Conservation (phyloP, 352 stramenopile species). For the Globisporangium cylindrosporum region DNA sequence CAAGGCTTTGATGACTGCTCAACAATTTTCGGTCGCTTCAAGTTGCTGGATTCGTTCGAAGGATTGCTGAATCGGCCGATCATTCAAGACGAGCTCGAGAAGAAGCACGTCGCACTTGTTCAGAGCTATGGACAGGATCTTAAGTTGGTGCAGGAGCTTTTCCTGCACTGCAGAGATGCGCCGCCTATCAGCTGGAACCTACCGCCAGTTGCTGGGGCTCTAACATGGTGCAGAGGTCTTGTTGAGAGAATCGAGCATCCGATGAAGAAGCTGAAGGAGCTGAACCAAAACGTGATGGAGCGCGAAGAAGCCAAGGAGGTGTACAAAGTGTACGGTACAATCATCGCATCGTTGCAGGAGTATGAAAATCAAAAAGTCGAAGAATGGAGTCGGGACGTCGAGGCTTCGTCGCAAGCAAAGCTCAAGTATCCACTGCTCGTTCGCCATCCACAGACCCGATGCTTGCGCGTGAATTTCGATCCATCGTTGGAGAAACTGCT, state of each 20-base stretch:
- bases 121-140: slow-evolving; percentile 96
- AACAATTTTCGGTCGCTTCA: slow-evolving; percentile 97
- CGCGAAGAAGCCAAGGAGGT: slow-evolving; percentile 98
- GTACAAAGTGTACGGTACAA: slow-evolving; percentile 95
- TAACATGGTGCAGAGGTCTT: slow-evolving; percentile 96
- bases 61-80: slow-evolving; percentile 93
- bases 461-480: slow-evolving; percentile 97
- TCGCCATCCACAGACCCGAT: slow-evolving; percentile 86
- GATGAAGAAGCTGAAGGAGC: slow-evolving; percentile 95
- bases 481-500: slow-evolving; percentile 95
- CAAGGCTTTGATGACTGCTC: slow-evolving; percentile 97
- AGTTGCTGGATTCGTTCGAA: slow-evolving; percentile 97
- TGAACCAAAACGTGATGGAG: slow-evolving; percentile 97
- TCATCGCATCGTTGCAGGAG: slow-evolving; percentile 95
- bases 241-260: slow-evolving; percentile 96
- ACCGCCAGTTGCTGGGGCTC: slow-evolving; percentile 92
- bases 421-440: slow-evolving; percentile 94
- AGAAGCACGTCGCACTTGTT: slow-evolving; percentile 96
- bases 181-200: slow-evolving; percentile 95
- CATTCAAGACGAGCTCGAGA: slow-evolving; percentile 96
- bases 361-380: slow-evolving; percentile 97
- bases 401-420: slow-evolving; percentile 93
- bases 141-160: slow-evolving; percentile 96
- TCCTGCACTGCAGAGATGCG: slow-evolving; percentile 91
- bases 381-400: slow-evolving; percentile 95